Base-by-base conservation (phyloP, 176 grass and related monocot species). In the Pharus latifolius region DNA sequence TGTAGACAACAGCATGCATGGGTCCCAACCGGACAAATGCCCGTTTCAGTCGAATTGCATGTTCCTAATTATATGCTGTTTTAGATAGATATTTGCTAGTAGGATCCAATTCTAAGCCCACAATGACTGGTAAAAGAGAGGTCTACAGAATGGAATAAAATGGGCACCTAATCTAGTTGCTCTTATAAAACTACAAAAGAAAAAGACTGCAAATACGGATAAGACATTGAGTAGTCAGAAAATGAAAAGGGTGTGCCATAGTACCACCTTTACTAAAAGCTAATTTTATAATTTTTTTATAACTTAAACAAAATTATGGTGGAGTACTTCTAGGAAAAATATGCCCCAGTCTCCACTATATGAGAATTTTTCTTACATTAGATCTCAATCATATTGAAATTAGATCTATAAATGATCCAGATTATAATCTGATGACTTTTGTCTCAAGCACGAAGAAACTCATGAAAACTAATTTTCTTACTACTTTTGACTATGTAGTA, bases 101-200 rank as follows among this genome's bases (percentile, higher is more conserved):
- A 75, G 83, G 77, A 85, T 76, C 77, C 49, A 63, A 80, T 80
- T 80, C 83, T 70, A 63, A 42, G 71, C 31, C 77, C 73, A 78
- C 73, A 40, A 47, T 66, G 52, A 67, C 57, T 72, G 65, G 10
- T 29, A 77, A 82, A 82, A 34, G 66, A 79, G 65, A 82, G 78
- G 68, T 77, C 69, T 65, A n/a, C 1, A 3, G 14, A 6, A 47
- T 42, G 14, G 28, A 77, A 73, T 87, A 78, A 33, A 71, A 67
- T 34, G 72, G 59, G 12, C 72, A 82, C 78, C 62, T 43, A 41
- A 19, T 12, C 60, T 25, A 70, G 41, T 71, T 86, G 50, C 72
- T 52, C 22, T 49, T 67, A 52, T 2, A 60, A 60, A 82, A 71
- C 41, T 70, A 35, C 25, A 57, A 44, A 49, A 59, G 23, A 7